Percentiles rank a stretch among this genome's conserved stretches.
Conservation (phyloP, 2,329 filamentous ascomycete genomes). For the Penicillium capsulatum region DNA sequence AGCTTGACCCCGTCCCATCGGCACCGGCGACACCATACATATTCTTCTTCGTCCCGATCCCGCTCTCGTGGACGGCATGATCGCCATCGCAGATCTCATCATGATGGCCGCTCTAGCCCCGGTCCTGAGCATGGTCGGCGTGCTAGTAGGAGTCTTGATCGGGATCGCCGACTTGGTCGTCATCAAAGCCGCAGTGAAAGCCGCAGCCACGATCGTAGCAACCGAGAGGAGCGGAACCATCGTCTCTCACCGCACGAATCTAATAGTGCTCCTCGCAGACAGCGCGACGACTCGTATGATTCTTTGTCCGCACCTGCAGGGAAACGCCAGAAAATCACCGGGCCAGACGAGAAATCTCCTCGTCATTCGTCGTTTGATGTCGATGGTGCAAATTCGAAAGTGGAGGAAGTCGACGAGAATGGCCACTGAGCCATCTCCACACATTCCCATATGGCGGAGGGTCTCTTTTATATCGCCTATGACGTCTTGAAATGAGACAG, state of each 20-base stretch:
- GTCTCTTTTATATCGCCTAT: too few species aligned
- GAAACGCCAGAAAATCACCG: constrained; percentile 42
- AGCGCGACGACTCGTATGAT: constrained; percentile 44
- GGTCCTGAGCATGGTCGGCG: constrained; percentile 30
- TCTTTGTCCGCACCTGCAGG: constrained; percentile 41
- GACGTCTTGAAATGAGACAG: too few species aligned
- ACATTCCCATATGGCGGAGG: not conserved
- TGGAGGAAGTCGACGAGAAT: constrained; percentile 30
- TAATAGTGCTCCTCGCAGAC: constrained; percentile 40
- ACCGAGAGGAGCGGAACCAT: constrained; percentile 37
- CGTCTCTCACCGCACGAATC: constrained; percentile 46
- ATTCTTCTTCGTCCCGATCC: constrained; percentile 36
- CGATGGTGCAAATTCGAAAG: constrained; percentile 20
- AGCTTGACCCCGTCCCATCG: constrained; percentile 35
- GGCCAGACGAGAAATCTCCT: constrained; percentile 30
- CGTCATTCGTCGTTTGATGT: constrained; percentile 17
- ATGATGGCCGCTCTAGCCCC: constrained; percentile 41
- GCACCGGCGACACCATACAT: constrained; percentile 30
- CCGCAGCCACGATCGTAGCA: constrained; percentile 44
- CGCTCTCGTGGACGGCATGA: constrained; percentile 23
- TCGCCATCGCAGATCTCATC: constrained; percentile 49
- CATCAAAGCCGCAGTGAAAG: constrained; percentile 25
- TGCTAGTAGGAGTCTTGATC: too few species aligned
- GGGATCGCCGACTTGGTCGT: constrained; percentile 28
- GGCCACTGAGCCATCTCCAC: constrained; percentile 23